phyloP scores from a whole-genome alignment of 2,329 filamentous ascomycete species.

The Eutypella sp. region DNA sequence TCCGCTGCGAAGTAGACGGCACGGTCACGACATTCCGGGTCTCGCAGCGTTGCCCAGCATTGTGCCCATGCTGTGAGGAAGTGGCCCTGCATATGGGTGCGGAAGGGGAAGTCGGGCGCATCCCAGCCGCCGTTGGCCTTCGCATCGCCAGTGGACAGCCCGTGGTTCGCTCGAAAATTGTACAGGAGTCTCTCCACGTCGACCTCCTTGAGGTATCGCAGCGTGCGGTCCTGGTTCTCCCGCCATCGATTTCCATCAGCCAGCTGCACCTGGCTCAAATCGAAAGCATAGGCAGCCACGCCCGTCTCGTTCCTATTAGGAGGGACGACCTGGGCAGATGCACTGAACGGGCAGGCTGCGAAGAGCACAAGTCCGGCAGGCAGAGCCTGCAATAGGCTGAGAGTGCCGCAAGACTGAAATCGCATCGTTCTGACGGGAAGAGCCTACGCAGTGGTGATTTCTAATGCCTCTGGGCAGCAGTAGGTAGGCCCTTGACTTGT shows the following conservation, averaged over 20 bases:
- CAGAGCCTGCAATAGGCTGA: neutral
- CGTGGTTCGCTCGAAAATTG: slow-evolving; percentile 42
- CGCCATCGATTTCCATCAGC: slow-evolving; percentile 33
- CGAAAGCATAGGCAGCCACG: slow-evolving; percentile 31
- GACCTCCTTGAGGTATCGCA: slow-evolving; percentile 41
- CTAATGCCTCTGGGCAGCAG: too few species aligned
- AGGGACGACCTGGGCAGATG: slow-evolving; percentile 20
- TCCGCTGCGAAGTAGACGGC: slow-evolving; percentile 41
- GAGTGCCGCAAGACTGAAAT: neutral
- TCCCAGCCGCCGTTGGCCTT: slow-evolving; percentile 47
- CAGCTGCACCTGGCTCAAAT: slow-evolving; percentile 35
- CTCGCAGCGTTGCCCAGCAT: slow-evolving; percentile 39
- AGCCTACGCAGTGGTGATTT: too few species aligned
- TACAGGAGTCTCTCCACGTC: slow-evolving; percentile 43
- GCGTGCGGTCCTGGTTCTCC: slow-evolving; percentile 42
- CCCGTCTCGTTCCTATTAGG: slow-evolving; percentile 25
- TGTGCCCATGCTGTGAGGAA: slow-evolving; percentile 46
- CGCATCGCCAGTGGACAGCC: slow-evolving; percentile 41
- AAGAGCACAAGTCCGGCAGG: neutral
- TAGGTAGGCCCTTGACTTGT: too few species aligned
- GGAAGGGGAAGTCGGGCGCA: slow-evolving; percentile 48
- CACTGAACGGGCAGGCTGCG: neutral
- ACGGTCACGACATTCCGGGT: slow-evolving; percentile 38
- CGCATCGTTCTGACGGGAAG: neutral
- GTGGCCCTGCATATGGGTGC: slow-evolving; percentile 47